Percentiles rank a stretch among this genome's conserved stretches.
Evolutionary conservation across 768 basidiomycete species (phyloP).

Genomic region (Xerocomus potaroensis): DNA sequence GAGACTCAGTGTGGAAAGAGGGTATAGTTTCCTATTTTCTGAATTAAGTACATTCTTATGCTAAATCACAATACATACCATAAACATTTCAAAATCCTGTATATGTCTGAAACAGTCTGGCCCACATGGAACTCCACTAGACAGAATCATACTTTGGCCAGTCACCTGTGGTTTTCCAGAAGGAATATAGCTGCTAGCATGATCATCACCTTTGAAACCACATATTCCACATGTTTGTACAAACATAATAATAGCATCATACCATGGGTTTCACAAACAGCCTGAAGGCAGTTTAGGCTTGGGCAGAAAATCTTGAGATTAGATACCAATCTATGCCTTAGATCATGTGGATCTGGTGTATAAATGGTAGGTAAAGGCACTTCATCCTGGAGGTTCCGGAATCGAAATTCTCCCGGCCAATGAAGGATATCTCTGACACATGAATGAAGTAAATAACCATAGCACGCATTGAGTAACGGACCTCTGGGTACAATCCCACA

Average conservation of each 20-base stretch:
- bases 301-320: conserved; percentile 40
- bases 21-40: conserved; percentile 20
- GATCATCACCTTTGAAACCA: neutral
- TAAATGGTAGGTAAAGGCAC: neutral
- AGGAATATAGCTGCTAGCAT: conserved; percentile 12
- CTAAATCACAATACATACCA: conserved; percentile 1
- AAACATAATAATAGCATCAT: neutral
- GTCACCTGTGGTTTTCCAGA: conserved; percentile 22
- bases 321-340: conserved; percentile 31
- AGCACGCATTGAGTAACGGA: conserved; percentile 7
- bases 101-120: conserved; percentile 29
- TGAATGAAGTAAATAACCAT: neutral
- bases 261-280: conserved; percentile 40
- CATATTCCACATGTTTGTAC: neutral
- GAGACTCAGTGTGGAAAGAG: conserved; percentile 9
- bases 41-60: neutral
- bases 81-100: conserved; percentile 21
- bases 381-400: neutral
- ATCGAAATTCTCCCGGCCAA: conserved; percentile 31
- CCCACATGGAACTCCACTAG: conserved; percentile 31
- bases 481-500: conserved; percentile 45
- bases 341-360: conserved; percentile 22
- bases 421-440: conserved; percentile 36
- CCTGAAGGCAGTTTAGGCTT: conserved; percentile 40
- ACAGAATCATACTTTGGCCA: conserved; percentile 20